Evolutionary conservation across 2,329 filamentous ascomycete genomes (phyloP), one percentile per base, ranked within the genome.

Genomic region (Bipolaris gigantea): DNA sequence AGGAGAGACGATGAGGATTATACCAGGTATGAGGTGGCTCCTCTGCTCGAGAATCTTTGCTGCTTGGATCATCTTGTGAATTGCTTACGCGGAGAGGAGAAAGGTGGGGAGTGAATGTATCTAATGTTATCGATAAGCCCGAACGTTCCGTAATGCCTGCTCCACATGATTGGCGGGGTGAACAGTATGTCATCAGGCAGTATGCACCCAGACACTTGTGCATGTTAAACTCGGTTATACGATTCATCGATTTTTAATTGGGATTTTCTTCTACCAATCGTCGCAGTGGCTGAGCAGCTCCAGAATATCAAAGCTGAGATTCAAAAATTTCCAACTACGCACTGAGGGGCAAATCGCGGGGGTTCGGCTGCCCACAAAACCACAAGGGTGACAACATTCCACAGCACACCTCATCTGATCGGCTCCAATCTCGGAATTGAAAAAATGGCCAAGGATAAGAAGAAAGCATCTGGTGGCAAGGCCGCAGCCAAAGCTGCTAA

Each of bases 401-500:
- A 35, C 16, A 25, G 19, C 21, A 16, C 33, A 11, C n/a, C n/a
- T 44, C n/a, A 35, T 16, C 16, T 35, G 6, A 39, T 13, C 25
- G 9, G 4, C 23, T 13, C 23, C 53, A 5, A 40, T 15, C 16
- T 15, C 10, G 30, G 19, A 33, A 15, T 25, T 13, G 10, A 4
- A 18, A 18, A 41, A n/a, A 76, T 84, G 82, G 81, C 73, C 46
- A 85, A 77, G 57, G 81, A 82, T 63, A 84, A 75, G 61, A 73
- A 81, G 35, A 83, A 83, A 61, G 71, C 83, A 63, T 70, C 55
- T 16, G 61, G 57, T 9, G 64, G 68, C 50, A 74, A 73, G 46
- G 69, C 85, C 80, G 75, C 77, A 75, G 65, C 61, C 18, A 84
- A 84, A 64, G 76, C 77, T 5, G 83, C 83, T 18, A 77, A 78